Base-by-base conservation (phyloP, 352 stramenopile genomes). In the Phytophthora melonis region DNA sequence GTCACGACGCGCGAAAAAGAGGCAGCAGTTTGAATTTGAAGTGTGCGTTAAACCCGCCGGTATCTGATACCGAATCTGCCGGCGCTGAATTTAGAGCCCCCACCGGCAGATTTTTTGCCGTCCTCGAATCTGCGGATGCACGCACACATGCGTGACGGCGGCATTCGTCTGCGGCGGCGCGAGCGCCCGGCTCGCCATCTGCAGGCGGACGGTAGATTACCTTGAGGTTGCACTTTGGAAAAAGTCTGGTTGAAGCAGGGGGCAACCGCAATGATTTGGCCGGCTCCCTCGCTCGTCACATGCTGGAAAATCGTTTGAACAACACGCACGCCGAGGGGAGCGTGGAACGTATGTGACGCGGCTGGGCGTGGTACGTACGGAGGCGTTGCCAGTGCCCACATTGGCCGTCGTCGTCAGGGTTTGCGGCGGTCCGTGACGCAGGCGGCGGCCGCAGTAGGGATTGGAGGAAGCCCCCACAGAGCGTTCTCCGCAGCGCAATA, bases 251-350 rank as follows among this genome's bases (percentile, higher is more conserved):
- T 72, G 71, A 74, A 77, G 32, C 27, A 54, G 19, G 49, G 32
- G 55, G 50, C 49, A 69, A 63, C 60, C n/a, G 66, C 61, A 75
- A 74, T 52, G 61, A 75, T 78, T 77, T 77, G 70, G 66, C 70
- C 45, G 11, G 9, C 19, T 70, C 59, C 66, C 68, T 62, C 41
- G 70, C 68, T 66, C 65, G 70, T 77, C 70, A 74, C 70, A 77
- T 73, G 65, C 36, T 43, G 36, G 36, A 27, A 27, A 47, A 23
- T 23, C 50, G 34, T 50, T 63, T 77, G 69, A 68, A 72, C 64
- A 75, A 71, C 68, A 75, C 62, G 56, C 50, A 34, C 21, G 21
- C 43, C 41, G 53, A 34, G 23, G 23, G 30, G 30, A 34, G 11
- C n/a, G 61, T 32, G n/a, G 25, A 1, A 23, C 10, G 45, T 47